Base-by-base conservation (phyloP, 116 monocot genomes). In the Cymodocea nodosa region DNA sequence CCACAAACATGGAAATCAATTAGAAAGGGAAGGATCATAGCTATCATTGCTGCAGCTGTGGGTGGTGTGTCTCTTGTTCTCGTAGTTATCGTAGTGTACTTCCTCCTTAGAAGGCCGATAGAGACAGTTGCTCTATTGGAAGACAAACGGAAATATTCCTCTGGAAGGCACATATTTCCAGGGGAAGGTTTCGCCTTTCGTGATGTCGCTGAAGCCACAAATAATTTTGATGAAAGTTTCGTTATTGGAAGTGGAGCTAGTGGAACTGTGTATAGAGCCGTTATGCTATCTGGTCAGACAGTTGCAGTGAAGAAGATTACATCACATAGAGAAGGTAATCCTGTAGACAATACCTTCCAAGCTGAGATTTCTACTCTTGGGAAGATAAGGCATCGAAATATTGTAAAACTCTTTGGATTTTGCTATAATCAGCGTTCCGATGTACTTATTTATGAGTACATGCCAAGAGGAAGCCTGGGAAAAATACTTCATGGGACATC, bases 351-450 rank as follows among this genome's bases (percentile, higher is more conserved):
- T 69, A 83, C 87, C 56, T 97, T 97, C 72, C 72, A 65, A 2
- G 90, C 95, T 36, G 95, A 97, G 76, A 90, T 97, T 62, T 67
- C 72, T 56, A 97, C 95, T 50, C 83, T 97, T 51, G 90, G 95
- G 52, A 97, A 97, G 67, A 90, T 97, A 60, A 75, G 90, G 68
- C 95, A 97, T 75, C 74, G 87, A 50, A 97, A 97, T 68, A 97
- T 97, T 39, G 95, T 97, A 14, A 97, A 97, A 73, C 63, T 97
- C 3, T 87, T 85, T 67, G 95, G 95, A 4, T 97, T 74, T 54
- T 84, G 78, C 69, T 78, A 87, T 67, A 87, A 90, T 63, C 79
- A 75, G 36, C 85, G 95, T 4, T 87, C 90, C 0, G 90, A 97
- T 71, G 75, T 97, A 59, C 85, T 97, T 25, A 70, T 97, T 6